A percentile compares a stretch with the other conserved stretches of the same genome.
phyloP scores from a whole-genome alignment of 2,329 filamentous ascomycete species.

The Beauveria australis region DNA sequence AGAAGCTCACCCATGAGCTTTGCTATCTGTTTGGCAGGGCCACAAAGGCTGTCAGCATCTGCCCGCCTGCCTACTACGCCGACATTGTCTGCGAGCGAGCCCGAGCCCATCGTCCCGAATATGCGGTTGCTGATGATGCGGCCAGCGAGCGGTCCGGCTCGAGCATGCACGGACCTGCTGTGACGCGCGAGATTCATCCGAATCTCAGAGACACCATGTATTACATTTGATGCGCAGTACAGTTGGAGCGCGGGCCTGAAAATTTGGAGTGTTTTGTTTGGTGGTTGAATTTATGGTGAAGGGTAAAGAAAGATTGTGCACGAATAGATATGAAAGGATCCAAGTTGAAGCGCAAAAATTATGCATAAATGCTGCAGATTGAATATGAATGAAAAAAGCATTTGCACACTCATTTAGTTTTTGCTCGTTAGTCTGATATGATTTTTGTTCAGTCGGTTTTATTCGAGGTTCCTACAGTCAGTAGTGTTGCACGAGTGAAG shows the following conservation, averaged over 20 bases:
- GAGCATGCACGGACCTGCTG: slow-evolving; percentile 6
- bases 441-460: no score
- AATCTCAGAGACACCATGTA: slow-evolving; percentile 43
- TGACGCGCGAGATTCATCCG: slow-evolving; percentile 28
- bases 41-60: slow-evolving; percentile 82
- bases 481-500: no score
- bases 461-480: no score
- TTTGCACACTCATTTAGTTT: no score
- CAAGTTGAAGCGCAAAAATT: neutral
- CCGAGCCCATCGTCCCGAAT: slow-evolving; percentile 58
- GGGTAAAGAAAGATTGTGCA: no score
- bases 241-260: no score
- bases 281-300: neutral
- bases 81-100: slow-evolving; percentile 76
- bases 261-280: neutral
- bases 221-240: slow-evolving; percentile 36
- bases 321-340: neutral
- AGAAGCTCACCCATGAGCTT: slow-evolving; percentile 67
- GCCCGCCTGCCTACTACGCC: slow-evolving; percentile 84
- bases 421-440: no score
- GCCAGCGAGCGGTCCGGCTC: slow-evolving; percentile 15
- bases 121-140: slow-evolving; percentile 42
- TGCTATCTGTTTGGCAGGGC: slow-evolving; percentile 80
- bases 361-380: neutral
- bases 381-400: no score